Percentiles rank a stretch among this genome's conserved stretches.
phyloP scores from a whole-genome alignment of 805 yeast genomes.

The Kluyveromyces nonfermentans region DNA sequence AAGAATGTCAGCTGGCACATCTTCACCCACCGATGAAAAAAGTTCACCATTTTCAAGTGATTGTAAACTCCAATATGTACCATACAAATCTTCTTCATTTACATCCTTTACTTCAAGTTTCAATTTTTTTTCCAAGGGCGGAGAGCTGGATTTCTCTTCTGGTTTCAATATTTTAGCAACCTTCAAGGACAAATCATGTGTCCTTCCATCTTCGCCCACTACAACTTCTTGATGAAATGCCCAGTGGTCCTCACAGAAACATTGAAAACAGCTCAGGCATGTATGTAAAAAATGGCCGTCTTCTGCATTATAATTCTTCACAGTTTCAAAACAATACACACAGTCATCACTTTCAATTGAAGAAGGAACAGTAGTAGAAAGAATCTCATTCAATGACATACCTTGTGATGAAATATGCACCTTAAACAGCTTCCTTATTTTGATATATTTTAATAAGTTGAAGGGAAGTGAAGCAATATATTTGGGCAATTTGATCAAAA shows the following conservation, averaged over 20 bases:
- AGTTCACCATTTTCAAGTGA: constrained; percentile 4
- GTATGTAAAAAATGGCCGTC: constrained; percentile 42
- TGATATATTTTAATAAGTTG: too few relatives aligned
- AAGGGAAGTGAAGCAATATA: too few relatives aligned
- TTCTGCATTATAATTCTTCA: constrained; percentile 35
- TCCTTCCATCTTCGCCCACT: constrained; percentile 24
- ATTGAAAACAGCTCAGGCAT: constrained; percentile 64
- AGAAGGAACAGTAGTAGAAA: constrained; percentile 19
- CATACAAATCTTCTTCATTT: constrained; percentile 24
- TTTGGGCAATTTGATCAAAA: too few relatives aligned
- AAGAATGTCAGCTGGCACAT: constrained; percentile 1
- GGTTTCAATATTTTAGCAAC: constrained; percentile 45
- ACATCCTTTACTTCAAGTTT: constrained; percentile 25
- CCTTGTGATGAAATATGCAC: too few relatives aligned
- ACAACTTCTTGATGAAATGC: constrained; percentile 39
- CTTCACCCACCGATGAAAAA: constrained; percentile 15
- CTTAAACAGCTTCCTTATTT: too few relatives aligned
- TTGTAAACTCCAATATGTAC: constrained; percentile 21
- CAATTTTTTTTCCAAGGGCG: constrained; percentile 20
- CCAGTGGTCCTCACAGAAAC: constrained; percentile 59
- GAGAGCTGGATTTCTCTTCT: constrained; percentile 10
- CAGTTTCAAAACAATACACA: constrained; percentile 72
- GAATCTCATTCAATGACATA: constrained; percentile 8
- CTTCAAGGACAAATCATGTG: constrained; percentile 52
- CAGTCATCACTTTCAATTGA: constrained; percentile 82